Percentiles rank a stretch among this genome's conserved stretches.
Conservation (phyloP, 805 yeast genomes). For the Candida orba region DNA sequence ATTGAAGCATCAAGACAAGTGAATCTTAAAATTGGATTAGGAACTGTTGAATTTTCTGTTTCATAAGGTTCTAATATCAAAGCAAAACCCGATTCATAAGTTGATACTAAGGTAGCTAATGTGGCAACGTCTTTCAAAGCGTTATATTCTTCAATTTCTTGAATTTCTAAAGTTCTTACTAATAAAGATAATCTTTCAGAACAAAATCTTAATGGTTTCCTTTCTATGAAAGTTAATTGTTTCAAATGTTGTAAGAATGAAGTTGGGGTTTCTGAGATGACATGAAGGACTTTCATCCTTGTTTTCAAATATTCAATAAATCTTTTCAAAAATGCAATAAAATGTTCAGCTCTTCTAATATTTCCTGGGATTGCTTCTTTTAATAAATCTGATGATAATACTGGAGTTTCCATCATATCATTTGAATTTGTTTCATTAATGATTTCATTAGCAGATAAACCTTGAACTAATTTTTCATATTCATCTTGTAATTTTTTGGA, state of each 20-base stretch:
- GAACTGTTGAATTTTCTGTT: constrained; percentile 88
- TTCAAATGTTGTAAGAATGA: constrained; percentile 90
- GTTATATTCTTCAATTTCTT: constrained; percentile 84
- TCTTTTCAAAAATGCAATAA: constrained; percentile 84
- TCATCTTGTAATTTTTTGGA: constrained; percentile 81
- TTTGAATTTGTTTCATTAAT: constrained; percentile 54
- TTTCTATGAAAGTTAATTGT: constrained; percentile 86
- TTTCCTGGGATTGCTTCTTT: constrained; percentile 97
- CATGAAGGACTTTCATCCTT: constrained; percentile 95
- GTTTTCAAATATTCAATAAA: constrained; percentile 92
- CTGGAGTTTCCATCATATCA: constrained; percentile 79
- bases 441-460: constrained; percentile 75
- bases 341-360: constrained; percentile 94
- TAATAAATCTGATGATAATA: constrained; percentile 73
- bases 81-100: constrained; percentile 90
- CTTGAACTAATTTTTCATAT: constrained; percentile 85
- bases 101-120: constrained; percentile 91
- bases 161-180: constrained; percentile 82
- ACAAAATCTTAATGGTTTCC: constrained; percentile 86
- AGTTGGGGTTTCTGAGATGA: constrained; percentile 94
- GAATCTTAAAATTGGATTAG: constrained; percentile 89
- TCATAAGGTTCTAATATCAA: constrained; percentile 93
- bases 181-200: constrained; percentile 84
- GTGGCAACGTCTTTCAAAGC: constrained; percentile 95
- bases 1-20: constrained; percentile 96